phyloP scores from a whole-genome alignment of 179 eudicot genomes.

The Drosera spatulata region DNA sequence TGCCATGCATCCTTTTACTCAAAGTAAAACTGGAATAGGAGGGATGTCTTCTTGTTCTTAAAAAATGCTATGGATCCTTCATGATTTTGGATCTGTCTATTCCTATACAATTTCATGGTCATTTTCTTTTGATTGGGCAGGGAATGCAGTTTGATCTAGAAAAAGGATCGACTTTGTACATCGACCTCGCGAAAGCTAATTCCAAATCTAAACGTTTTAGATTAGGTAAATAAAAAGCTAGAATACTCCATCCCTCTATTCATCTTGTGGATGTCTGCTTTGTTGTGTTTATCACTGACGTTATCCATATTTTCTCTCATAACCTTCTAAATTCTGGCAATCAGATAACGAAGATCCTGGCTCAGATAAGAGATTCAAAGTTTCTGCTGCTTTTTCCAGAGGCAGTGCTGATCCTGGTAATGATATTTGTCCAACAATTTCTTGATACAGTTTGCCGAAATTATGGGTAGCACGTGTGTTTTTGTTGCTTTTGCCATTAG shows the following conservation, averaged over 20 bases:
- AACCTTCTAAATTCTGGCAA: constrained; percentile 5
- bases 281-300: neutral
- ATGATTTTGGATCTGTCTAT: too few species aligned
- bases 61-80: too few species aligned
- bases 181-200: constrained; percentile 94
- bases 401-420: constrained; percentile 58
- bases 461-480: neutral
- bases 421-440: constrained; percentile 10
- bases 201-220: constrained; percentile 88
- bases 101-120: too few species aligned
- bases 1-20: too few species aligned
- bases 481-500: neutral
- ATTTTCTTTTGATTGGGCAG: constrained; percentile 18
- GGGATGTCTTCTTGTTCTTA: too few species aligned
- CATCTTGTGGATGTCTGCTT: neutral
- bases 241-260: neutral
- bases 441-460: too few species aligned
- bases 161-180: constrained; percentile 63
- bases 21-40: too few species aligned
- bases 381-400: constrained; percentile 40
- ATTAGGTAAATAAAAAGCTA: constrained; percentile 30
- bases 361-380: constrained; percentile 61
- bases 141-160: constrained; percentile 94
- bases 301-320: neutral
- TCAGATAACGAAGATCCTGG: constrained; percentile 57